Conservation (phyloP, 1,284 basidiomycete genomes). For the Microbotryum saponariae region DNA sequence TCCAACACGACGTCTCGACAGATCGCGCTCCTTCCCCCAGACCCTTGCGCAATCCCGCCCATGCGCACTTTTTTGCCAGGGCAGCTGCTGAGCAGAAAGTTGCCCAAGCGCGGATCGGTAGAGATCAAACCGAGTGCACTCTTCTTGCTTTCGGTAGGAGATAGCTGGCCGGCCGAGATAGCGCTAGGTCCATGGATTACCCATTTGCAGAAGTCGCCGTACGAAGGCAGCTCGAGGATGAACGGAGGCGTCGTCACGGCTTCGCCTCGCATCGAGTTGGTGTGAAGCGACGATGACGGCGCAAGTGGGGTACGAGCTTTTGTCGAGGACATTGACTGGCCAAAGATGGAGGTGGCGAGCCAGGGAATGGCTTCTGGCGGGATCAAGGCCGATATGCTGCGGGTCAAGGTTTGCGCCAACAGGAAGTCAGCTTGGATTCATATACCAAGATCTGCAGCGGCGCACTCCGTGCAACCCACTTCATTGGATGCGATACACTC, state of each 20-base stretch:
- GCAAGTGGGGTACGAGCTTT: no score
- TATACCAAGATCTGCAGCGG: no score
- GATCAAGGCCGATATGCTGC: constrained; percentile 33
- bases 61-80: constrained; percentile 95
- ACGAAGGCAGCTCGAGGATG: constrained; percentile 9
- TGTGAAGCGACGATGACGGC: background rate
- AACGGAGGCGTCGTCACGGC: constrained; percentile 5
- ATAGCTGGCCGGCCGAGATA: constrained; percentile 13
- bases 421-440: background rate
- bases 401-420: background rate
- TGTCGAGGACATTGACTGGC: background rate
- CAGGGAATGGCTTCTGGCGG: constrained; percentile 31
- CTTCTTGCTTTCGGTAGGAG: constrained; percentile 2
- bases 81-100: constrained; percentile 81
- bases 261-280: constrained; percentile 2
- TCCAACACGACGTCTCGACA: constrained; percentile 75
- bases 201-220: constrained; percentile 18
- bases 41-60: constrained; percentile 8
- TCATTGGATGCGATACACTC: constrained; percentile 34
- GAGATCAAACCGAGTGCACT: background rate
- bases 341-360: constrained; percentile 2
- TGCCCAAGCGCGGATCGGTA: constrained; percentile 54
- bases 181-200: constrained; percentile 4
- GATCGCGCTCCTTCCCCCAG: constrained; percentile 65
- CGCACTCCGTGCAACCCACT: constrained; percentile 9